Evolutionary conservation across 73 alveolate genomes (phyloP).

Genomic region (Tetrahymena elliotti): DNA sequence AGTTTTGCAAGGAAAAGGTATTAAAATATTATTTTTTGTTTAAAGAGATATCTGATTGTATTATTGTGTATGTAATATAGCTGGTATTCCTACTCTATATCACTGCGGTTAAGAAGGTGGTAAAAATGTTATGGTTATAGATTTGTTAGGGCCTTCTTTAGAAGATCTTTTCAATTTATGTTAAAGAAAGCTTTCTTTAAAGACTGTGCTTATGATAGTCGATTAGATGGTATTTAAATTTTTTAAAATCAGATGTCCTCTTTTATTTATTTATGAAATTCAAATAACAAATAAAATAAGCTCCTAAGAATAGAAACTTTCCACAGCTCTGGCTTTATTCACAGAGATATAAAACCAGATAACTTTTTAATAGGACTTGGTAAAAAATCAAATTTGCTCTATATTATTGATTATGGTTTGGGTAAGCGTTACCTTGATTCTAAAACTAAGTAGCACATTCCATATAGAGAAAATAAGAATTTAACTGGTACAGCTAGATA

Average conservation of each 20-base stretch:
- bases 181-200: constrained; percentile 43
- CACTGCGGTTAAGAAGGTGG: constrained; percentile 77
- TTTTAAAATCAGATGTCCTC: no score
- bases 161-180: constrained; percentile 55
- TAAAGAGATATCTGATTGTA: background rate
- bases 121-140: constrained; percentile 49
- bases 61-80: background rate
- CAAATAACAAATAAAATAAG: background rate
- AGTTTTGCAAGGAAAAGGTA: background rate
- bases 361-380: constrained; percentile 69
- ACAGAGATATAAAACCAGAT: constrained; percentile 61
- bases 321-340: constrained; percentile 44
- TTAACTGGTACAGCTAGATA: constrained; percentile 65
- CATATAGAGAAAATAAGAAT: constrained; percentile 39
- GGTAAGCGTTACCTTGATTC: constrained; percentile 47
- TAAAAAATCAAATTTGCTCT: constrained; percentile 56
- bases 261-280: no score
- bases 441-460: constrained; percentile 31
- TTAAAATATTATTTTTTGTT: background rate
- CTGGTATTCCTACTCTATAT: constrained; percentile 81
- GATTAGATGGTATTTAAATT: constrained; percentile 49
- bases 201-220: constrained; percentile 54
- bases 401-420: constrained; percentile 54
- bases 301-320: constrained; percentile 40
- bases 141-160: constrained; percentile 54